These are phyloP conservation scores for Bremia lactucae DNA, from an alignment of 352 stramenopile genomes.

Conservation along the genomic window DNA sequence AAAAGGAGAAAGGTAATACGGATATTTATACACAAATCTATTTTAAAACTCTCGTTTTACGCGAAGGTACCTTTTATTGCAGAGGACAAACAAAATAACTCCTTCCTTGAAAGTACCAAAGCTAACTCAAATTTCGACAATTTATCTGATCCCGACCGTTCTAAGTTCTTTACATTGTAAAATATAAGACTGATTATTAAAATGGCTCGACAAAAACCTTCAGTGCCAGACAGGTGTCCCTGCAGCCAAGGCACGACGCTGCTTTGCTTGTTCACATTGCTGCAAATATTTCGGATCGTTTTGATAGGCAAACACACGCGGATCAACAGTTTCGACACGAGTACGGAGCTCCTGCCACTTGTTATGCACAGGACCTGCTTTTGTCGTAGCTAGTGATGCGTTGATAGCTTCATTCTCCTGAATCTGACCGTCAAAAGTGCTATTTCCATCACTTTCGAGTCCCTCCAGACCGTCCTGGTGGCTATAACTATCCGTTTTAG, in stretches of 20 bases:
- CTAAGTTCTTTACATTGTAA: too few relatives aligned
- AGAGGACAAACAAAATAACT: too few relatives aligned
- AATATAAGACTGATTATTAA: too few relatives aligned
- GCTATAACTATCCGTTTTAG: not conserved
- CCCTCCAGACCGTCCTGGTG: not conserved
- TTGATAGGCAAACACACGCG: conserved; percentile 13
- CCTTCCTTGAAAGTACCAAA: too few relatives aligned
- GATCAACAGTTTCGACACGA: conserved; percentile 16
- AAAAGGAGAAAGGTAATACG: too few relatives aligned
- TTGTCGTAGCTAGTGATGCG: not conserved
- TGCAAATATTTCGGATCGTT: conserved; percentile 17
- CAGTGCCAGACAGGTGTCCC: conserved; percentile 14
- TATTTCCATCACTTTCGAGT: not conserved
- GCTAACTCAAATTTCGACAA: too few relatives aligned
- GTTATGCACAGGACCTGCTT: conserved; percentile 1
- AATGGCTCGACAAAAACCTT: not conserved
- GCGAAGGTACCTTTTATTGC: too few relatives aligned
- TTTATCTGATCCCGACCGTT: too few relatives aligned
- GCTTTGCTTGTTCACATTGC: conserved; percentile 13
- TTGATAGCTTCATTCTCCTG: not conserved
- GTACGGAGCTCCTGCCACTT: conserved; percentile 14
- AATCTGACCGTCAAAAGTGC: not conserved
- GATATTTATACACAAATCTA: too few relatives aligned
- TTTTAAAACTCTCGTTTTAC: too few relatives aligned
- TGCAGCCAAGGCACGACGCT: conserved; percentile 11